phyloP scores from a whole-genome alignment of 2,329 filamentous ascomycete genomes.

The Pseudogymnoascus sp. region DNA sequence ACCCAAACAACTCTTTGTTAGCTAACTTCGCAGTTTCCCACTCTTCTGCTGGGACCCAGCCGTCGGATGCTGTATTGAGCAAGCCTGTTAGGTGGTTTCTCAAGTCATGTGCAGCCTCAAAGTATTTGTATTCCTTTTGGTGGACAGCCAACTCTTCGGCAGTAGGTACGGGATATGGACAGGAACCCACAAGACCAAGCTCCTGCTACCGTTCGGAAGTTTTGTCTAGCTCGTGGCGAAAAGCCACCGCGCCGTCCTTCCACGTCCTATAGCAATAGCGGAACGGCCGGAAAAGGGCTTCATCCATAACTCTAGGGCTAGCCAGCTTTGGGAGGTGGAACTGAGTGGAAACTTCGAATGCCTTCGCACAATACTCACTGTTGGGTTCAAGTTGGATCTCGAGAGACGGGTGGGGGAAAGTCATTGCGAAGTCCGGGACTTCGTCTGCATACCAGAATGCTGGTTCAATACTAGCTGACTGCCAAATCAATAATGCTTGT shows the following conservation, averaged over 20 bases:
- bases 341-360: constrained; percentile 29
- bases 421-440: constrained; percentile 34
- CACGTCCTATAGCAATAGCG: constrained; percentile 35
- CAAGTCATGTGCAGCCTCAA: constrained; percentile 17
- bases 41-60: constrained; percentile 19
- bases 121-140: constrained; percentile 15
- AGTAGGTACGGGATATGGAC: constrained; percentile 22
- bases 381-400: constrained; percentile 18
- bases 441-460: constrained; percentile 34
- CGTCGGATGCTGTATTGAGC: constrained; percentile 17
- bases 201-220: constrained; percentile 32
- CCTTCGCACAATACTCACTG: constrained; percentile 27
- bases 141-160: constrained; percentile 17
- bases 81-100: constrained; percentile 14
- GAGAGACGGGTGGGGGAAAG: constrained; percentile 19
- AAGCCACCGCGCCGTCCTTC: constrained; percentile 33
- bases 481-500: constrained; percentile 38
- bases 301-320: constrained; percentile 29
- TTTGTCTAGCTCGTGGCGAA: constrained; percentile 35
- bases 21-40: constrained; percentile 16
- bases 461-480: constrained; percentile 34
- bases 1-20: constrained; percentile 11
- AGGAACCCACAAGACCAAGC: constrained; percentile 32
- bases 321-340: constrained; percentile 28
- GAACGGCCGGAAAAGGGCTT: constrained; percentile 33